Conservation (phyloP, 2,329 filamentous ascomycete species). For the Cyclaneusma minus region DNA sequence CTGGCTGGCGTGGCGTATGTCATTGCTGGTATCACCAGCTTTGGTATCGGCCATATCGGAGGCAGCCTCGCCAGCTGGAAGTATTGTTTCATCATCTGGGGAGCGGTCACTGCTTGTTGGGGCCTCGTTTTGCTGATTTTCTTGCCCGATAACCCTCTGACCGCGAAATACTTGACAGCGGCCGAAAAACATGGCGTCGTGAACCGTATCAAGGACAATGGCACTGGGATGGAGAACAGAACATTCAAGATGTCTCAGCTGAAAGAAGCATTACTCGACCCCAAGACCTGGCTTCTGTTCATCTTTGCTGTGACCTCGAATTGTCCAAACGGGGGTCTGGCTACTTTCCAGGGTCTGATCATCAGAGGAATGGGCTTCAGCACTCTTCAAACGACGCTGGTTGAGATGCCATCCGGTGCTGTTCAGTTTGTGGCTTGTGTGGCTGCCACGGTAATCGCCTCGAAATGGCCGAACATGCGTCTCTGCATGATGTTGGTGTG, state of each 20-base stretch:
- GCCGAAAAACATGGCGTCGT: slow-evolving; percentile 28
- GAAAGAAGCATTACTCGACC: slow-evolving; percentile 28
- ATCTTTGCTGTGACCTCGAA: slow-evolving; percentile 16
- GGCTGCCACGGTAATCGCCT: no score
- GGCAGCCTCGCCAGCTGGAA: slow-evolving; percentile 16
- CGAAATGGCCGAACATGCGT: slow-evolving; percentile 5
- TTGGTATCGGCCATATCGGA: slow-evolving; percentile 18
- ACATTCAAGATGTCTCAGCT: slow-evolving; percentile 33
- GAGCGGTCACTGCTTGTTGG: slow-evolving; percentile 14
- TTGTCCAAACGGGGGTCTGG: slow-evolving; percentile 22
- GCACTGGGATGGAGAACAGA: slow-evolving; percentile 35
- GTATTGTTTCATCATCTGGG: slow-evolving; percentile 7
- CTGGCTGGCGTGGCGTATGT: slow-evolving; percentile 18
- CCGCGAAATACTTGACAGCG: slow-evolving; percentile 23
- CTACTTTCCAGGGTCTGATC: slow-evolving; percentile 26
- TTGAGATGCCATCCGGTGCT: slow-evolving; percentile 56
- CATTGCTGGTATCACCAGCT: slow-evolving; percentile 16
- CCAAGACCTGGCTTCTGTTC: slow-evolving; percentile 20
- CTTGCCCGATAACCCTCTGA: slow-evolving; percentile 33
- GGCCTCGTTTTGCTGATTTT: slow-evolving; percentile 26
- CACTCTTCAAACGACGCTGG: slow-evolving; percentile 18
- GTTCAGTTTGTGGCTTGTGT: no score
- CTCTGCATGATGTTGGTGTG: slow-evolving; percentile 7
- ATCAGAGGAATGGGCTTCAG: slow-evolving; percentile 23
- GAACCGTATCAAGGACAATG: slow-evolving; percentile 35